These are phyloP conservation scores for Flagelloscypha sp. DNA, from an alignment of 768 basidiomycete species.

Conservation along the genomic window DNA sequence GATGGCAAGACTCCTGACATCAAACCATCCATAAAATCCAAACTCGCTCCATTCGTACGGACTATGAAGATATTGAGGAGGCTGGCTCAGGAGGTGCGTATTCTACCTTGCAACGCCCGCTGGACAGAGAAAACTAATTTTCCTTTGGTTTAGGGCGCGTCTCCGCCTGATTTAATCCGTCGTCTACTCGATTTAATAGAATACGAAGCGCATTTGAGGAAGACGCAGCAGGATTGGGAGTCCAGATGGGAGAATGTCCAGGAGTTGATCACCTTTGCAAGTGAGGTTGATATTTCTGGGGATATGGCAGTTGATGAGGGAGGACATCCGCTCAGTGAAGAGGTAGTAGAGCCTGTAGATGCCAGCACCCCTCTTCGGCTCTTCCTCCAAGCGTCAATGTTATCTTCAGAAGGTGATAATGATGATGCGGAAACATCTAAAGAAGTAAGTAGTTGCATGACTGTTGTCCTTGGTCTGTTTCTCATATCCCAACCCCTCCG, in stretches of 20 bases:
- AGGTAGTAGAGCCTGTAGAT: too few species aligned
- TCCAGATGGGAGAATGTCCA: constrained; percentile 80
- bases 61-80: constrained; percentile 43
- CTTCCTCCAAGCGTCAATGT: constrained; percentile 74
- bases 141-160: constrained; percentile 40
- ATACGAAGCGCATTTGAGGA: constrained; percentile 63
- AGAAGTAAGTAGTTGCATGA: constrained; percentile 25
- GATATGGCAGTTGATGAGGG: constrained; percentile 14
- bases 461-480: neutral
- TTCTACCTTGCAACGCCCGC: too few species aligned
- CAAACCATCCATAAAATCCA: constrained; percentile 59
- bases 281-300: constrained; percentile 36
- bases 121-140: too few species aligned
- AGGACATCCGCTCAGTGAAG: too few species aligned
- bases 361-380: constrained; percentile 58
- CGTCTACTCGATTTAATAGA: constrained; percentile 46
- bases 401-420: constrained; percentile 72
- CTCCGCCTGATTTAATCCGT: constrained; percentile 58
- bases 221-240: constrained; percentile 66
- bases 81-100: constrained; percentile 46
- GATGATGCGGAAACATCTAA: constrained; percentile 42
- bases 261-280: constrained; percentile 75
- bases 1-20: constrained; percentile 54
- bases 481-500: neutral
- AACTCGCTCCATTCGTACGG: constrained; percentile 52